phyloP scores from a whole-genome alignment of 208 protist genomes.

The Leishmania gerbilli region DNA sequence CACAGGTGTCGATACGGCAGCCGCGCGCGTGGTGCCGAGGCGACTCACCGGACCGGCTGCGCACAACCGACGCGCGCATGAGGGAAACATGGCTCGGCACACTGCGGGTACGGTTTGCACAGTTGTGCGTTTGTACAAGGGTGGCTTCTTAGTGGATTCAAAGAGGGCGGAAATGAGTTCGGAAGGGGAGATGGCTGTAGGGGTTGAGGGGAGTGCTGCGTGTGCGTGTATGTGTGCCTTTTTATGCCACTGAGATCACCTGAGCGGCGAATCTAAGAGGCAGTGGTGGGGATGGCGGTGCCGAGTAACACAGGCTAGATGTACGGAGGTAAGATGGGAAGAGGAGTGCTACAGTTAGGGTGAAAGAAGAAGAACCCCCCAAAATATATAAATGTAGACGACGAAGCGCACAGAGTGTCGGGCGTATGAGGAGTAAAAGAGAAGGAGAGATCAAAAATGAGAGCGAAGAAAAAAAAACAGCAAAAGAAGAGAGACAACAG shows the following conservation, averaged over 20 bases:
- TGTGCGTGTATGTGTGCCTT: background rate
- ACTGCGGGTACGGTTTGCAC: background rate
- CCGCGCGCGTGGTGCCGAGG: background rate
- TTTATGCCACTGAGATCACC: background rate
- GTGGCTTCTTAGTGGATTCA: background rate
- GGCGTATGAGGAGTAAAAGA: background rate
- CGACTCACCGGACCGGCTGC: background rate
- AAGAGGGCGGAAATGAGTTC: background rate
- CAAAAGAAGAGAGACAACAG: constrained; percentile 1
- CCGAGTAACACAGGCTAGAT: background rate
- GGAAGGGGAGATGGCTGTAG: background rate
- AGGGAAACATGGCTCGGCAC: background rate
- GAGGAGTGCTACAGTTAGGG: background rate
- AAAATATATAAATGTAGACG: background rate
- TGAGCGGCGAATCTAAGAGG: background rate
- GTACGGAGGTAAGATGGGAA: background rate
- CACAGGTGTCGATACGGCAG: too few relatives aligned
- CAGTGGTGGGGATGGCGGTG: background rate
- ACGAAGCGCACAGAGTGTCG: background rate
- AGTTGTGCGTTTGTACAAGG: background rate
- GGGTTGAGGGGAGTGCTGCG: background rate
- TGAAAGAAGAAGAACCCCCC: background rate
- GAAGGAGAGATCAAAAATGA: background rate
- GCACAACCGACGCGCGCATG: background rate
- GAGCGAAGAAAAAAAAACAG: background rate